phyloP scores from a whole-genome alignment of 2,329 filamentous ascomycete species.

The Trichoderma breve region DNA sequence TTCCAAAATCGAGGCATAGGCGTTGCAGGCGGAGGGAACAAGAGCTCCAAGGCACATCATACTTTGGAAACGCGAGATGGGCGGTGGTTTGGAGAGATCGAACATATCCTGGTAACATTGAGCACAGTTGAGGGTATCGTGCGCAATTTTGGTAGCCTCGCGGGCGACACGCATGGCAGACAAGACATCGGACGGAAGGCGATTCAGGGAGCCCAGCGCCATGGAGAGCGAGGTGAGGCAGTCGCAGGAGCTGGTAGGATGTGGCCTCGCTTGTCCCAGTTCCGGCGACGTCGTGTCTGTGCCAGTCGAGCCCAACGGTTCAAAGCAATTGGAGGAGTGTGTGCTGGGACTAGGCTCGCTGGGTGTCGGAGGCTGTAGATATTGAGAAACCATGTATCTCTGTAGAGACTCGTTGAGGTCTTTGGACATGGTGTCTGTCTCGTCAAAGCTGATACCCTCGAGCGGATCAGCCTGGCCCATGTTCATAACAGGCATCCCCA shows the following conservation, averaged over 20 bases:
- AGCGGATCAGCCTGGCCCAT: constrained; percentile 31
- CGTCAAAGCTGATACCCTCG: constrained; percentile 35
- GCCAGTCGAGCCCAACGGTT: not conserved
- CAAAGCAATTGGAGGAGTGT: constrained; percentile 23
- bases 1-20: constrained; percentile 54
- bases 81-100: constrained; percentile 35
- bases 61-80: constrained; percentile 55
- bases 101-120: constrained; percentile 45
- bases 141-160: constrained; percentile 46
- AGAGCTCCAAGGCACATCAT: constrained; percentile 59
- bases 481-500: constrained; percentile 21
- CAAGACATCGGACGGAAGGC: constrained; percentile 44
- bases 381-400: constrained; percentile 27
- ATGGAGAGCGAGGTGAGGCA: constrained; percentile 52
- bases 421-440: constrained; percentile 32
- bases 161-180: constrained; percentile 49
- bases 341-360: constrained; percentile 28
- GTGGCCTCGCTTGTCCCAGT: constrained; percentile 22
- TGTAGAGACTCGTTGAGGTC: constrained; percentile 31
- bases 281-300: not conserved
- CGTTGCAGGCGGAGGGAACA: constrained; percentile 56
- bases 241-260: constrained; percentile 40
- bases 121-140: constrained; percentile 52
- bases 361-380: constrained; percentile 22
- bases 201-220: constrained; percentile 49